A percentile compares a stretch with the other conserved stretches of the same genome.
These are phyloP conservation scores for Solanum sparsipilum DNA, from an alignment of 257 asterid species.

Conservation along the genomic window DNA sequence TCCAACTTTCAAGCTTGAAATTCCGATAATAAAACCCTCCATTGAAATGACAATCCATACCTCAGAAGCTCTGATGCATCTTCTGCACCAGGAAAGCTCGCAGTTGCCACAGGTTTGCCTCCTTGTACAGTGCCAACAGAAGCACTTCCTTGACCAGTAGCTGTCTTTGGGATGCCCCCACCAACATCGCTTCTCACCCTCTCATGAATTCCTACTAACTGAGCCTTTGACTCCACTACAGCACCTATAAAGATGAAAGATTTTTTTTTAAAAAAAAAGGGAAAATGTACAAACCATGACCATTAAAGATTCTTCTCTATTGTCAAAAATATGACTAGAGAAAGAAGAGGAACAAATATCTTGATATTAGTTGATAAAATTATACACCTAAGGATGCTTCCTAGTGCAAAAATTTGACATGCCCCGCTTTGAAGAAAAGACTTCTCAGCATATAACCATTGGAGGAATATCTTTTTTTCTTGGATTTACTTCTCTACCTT, in stretches of 20 bases:
- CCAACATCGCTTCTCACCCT: slow-evolving; percentile 86
- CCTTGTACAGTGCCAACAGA: slow-evolving; percentile 30
- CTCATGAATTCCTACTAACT: slow-evolving; percentile 74
- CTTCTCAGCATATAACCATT: neutral
- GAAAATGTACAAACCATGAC: neutral
- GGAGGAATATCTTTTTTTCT: neutral
- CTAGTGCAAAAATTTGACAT: neutral
- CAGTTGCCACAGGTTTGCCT: slow-evolving; percentile 49
- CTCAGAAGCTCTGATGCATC: slow-evolving; percentile 89
- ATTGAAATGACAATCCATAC: slow-evolving; percentile 18
- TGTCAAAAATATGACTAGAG: neutral
- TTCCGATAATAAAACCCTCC: neutral
- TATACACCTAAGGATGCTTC: neutral
- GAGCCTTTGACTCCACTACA: slow-evolving; percentile 78
- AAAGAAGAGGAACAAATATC: neutral
- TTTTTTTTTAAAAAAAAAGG: neutral
- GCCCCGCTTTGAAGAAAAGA: neutral
- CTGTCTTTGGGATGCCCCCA: slow-evolving; percentile 22
- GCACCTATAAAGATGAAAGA: slow-evolving; percentile 37
- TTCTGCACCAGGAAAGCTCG: slow-evolving; percentile 56
- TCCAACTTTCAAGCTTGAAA: neutral
- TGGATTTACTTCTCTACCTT: neutral
- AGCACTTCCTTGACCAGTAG: slow-evolving; percentile 17
- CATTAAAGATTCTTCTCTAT: neutral
- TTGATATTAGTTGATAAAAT: neutral